phyloP scores from a whole-genome alignment of 108 stramenopile species.

The Heterococcus sp. region DNA sequence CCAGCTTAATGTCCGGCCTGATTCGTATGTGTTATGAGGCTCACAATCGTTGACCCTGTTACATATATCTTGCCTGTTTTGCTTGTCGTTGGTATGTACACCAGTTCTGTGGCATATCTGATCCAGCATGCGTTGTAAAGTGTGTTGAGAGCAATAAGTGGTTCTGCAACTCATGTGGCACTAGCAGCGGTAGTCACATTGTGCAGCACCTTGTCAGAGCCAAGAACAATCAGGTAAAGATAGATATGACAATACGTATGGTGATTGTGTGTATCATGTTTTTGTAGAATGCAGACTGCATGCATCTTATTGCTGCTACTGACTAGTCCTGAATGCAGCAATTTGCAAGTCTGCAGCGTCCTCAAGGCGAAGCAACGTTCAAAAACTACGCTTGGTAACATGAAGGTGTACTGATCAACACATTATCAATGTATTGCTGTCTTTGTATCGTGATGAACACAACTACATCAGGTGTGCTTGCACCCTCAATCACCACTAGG shows the following conservation, averaged over 20 bases:
- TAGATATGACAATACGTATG: neutral
- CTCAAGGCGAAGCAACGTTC: neutral
- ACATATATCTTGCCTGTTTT: neutral
- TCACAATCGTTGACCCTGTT: no score
- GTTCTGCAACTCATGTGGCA: slow-evolving; percentile 91
- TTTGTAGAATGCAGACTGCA: neutral
- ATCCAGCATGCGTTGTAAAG: slow-evolving; percentile 84
- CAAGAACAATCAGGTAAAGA: slow-evolving; percentile 30
- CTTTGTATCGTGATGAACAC: neutral
- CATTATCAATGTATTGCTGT: neutral
- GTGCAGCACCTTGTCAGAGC: slow-evolving; percentile 84
- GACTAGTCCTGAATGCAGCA: neutral
- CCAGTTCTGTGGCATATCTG: slow-evolving; percentile 91
- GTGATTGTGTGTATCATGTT: neutral
- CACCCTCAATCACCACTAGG: slow-evolving; percentile 75
- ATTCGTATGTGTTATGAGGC: no score
- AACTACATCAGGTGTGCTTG: slow-evolving; percentile 29
- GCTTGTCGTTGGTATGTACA: slow-evolving; percentile 77
- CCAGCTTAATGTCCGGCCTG: no score
- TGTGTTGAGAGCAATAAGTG: slow-evolving; percentile 92
- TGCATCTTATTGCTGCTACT: neutral
- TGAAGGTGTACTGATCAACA: neutral
- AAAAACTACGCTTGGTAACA: neutral
- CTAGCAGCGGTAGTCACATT: slow-evolving; percentile 78
- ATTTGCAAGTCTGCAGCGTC: no score